Conservation (phyloP, 441 rosid species). For the Raphanus hybrid region DNA sequence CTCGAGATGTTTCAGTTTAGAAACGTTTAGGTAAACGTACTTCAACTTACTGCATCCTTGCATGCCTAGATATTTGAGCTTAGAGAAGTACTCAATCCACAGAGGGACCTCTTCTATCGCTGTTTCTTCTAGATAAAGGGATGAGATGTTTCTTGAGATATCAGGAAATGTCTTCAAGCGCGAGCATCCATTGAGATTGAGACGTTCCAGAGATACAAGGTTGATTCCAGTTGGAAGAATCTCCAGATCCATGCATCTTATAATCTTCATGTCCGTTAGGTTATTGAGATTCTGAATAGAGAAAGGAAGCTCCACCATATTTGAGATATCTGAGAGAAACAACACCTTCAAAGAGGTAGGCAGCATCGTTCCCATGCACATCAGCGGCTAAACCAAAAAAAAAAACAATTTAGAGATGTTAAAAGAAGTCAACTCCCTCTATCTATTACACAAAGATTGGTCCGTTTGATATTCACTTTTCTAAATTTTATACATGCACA, state of each 20-base stretch:
- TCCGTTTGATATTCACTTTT: neutral
- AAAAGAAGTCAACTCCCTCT: neutral
- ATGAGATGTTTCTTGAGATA: constrained; percentile 23
- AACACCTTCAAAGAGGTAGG: neutral
- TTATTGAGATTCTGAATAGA: constrained; percentile 16
- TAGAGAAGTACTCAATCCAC: neutral
- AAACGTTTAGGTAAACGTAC: neutral
- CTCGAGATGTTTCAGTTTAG: neutral
- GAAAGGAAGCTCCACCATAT: constrained; percentile 21
- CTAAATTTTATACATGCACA: neutral
- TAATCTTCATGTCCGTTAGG: neutral
- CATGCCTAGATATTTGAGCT: neutral
- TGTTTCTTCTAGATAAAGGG: constrained; percentile 1
- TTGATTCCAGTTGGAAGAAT: constrained; percentile 1
- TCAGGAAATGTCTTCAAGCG: constrained; percentile 15
- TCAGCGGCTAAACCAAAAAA: neutral
- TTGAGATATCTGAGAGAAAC: constrained; percentile 18
- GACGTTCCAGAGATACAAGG: neutral
- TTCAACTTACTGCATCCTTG: neutral
- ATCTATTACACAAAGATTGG: neutral
- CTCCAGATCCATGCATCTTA: neutral
- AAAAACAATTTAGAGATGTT: neutral
- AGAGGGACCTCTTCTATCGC: constrained; percentile 9
- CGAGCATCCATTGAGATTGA: neutral
- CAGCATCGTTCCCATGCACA: neutral